These are phyloP conservation scores for Clonostachys sp. DNA, from an alignment of 2,329 filamentous ascomycete genomes.

Conservation along the genomic window DNA sequence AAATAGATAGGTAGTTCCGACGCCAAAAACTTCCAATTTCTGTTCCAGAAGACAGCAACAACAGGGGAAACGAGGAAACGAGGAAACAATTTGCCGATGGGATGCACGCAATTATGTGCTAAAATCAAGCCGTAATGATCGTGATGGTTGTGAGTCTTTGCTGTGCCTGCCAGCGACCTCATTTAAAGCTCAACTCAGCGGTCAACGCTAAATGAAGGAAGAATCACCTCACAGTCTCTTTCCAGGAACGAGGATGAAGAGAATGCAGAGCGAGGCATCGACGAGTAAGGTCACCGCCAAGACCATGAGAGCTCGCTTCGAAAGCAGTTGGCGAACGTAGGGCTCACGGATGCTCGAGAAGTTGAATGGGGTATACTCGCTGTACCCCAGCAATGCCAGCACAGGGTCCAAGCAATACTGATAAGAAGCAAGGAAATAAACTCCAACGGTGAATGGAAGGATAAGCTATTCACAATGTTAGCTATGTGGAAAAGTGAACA, in stretches of 20 bases:
- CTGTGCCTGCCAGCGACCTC: no score
- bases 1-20: no score
- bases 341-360: constrained; percentile 86
- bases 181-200: no score
- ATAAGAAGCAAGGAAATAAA: constrained; percentile 86
- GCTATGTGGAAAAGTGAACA: background rate
- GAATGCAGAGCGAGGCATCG: constrained; percentile 75
- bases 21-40: no score
- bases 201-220: no score
- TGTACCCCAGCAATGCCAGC: constrained; percentile 81
- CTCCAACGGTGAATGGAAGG: constrained; percentile 84
- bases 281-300: constrained; percentile 70
- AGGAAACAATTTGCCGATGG: no score
- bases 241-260: constrained; percentile 95
- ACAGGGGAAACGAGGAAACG: no score
- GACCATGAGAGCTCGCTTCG: constrained; percentile 78
- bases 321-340: constrained; percentile 81
- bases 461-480: constrained; percentile 47
- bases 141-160: no score
- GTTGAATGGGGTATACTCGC: constrained; percentile 94
- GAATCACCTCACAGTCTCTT: constrained; percentile 56
- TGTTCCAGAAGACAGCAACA: no score
- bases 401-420: constrained; percentile 94
- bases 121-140: no score
- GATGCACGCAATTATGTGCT: no score